These are phyloP conservation scores for Backusella circina DNA, from an alignment of 192 early-diverging fungal genomes.

Conservation along the genomic window DNA sequence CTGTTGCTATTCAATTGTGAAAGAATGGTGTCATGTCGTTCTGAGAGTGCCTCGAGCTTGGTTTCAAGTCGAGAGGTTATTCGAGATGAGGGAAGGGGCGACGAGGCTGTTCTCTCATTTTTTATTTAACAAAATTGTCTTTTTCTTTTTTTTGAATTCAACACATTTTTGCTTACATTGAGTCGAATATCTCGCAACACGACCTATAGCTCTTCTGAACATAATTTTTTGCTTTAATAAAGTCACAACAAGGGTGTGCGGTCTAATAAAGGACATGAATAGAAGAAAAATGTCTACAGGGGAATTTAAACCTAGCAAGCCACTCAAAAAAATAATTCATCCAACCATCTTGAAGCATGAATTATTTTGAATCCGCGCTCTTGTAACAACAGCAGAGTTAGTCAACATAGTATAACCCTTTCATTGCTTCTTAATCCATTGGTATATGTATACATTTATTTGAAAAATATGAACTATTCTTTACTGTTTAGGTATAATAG, in stretches of 20 bases:
- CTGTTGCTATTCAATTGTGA: constrained; percentile 19
- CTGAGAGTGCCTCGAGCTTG: constrained; percentile 14
- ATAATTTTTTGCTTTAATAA: not conserved
- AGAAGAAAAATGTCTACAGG: not conserved
- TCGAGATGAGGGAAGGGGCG: constrained; percentile 10
- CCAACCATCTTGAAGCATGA: not conserved
- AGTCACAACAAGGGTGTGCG: not conserved
- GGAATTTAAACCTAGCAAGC: not conserved
- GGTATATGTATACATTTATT: too few species aligned
- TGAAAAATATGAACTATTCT: too few species aligned
- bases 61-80: constrained; percentile 23
- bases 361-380: not conserved
- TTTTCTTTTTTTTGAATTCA: not conserved
- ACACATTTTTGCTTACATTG: not conserved
- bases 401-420: too few species aligned
- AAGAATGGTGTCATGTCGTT: constrained; percentile 24
- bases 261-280: not conserved
- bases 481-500: too few species aligned
- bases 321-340: not conserved
- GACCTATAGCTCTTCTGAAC: not conserved
- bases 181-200: not conserved
- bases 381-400: too few species aligned
- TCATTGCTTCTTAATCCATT: too few species aligned
- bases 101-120: constrained; percentile 1
- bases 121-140: not conserved